Base-by-base conservation (phyloP, 306 rosid genomes). In the Quercus rubra region DNA sequence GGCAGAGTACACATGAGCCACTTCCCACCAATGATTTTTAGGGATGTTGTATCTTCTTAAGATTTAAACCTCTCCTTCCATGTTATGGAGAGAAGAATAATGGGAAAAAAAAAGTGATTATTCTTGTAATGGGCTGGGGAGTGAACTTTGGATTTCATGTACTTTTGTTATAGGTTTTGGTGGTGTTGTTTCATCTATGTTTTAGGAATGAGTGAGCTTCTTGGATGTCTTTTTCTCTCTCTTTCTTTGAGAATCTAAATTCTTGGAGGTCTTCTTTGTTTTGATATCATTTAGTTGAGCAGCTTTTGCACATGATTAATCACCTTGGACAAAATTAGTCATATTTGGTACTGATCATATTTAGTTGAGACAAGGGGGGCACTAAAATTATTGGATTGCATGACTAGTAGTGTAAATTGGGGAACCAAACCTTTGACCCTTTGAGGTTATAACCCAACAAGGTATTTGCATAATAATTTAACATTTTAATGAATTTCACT, bases 1-100 rank as follows among this genome's bases (percentile, higher is more conserved):
- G 91, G 30, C 86, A 85, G 23, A 73, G 77, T 62, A 67, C 67
- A 49, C 97, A 90, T 75, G 89, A 89, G 62, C 88, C 88, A 21
- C 86, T 80, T 52, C 72, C 90, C 20, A 62, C 17, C 19, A 84
- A 51, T 76, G 92, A 90, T 33, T 88, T 86, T 73, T 92, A 88
- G 82, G 8, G 12, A 11, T 2, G 7, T 28, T 59, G 51, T 18
- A 9, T 9, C 25, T 11, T 51, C 7, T 62, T 54, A 8, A 3
- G 15, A 64, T 25, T 73, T 61, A 74, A 35, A 55, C 11, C 23
- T 67, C 55, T 73, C 66, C 51, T 49, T 71, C 20, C 5, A 71
- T 14, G 55, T 61, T 49, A 46, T 67, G 62, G 79, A 78, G 68
- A 49, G 76, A 82, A 87, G 83, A 85, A 85, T 35, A 55, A 41